These are phyloP conservation scores for Eucalyptus microcorys DNA, from an alignment of 345 rosid genomes.

Conservation along the genomic window DNA sequence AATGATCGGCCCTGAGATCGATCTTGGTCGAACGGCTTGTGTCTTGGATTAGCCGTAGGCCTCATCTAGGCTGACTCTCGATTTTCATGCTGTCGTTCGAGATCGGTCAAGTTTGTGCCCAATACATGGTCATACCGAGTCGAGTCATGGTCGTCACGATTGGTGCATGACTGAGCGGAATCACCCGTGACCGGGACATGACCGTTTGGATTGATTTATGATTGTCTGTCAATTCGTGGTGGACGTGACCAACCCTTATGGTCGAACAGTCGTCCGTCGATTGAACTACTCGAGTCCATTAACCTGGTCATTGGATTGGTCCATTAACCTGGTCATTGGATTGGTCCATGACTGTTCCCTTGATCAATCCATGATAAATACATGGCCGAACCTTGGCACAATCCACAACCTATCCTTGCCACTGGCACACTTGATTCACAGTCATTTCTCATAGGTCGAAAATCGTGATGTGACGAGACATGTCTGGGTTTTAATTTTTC, in stretches of 20 bases:
- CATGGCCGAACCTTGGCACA: fast-evolving
- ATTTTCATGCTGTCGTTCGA: fast-evolving
- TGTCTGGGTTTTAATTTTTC: too few relatives aligned
- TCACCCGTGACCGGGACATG: fast-evolving
- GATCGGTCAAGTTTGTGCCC: fast-evolving
- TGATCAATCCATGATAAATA: too few relatives aligned
- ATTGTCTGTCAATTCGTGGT: fast-evolving
- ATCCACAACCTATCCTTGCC: too few relatives aligned
- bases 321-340: too few relatives aligned
- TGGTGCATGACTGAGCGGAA: fast-evolving
- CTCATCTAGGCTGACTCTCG: fast-evolving
- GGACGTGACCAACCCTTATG: too few relatives aligned
- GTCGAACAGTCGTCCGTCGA: fast-evolving
- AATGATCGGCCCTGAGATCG: fast-evolving
- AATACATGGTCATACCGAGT: fast-evolving
- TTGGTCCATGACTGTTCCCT: fast-evolving
- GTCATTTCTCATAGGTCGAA: too few relatives aligned
- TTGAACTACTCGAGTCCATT: too few relatives aligned
- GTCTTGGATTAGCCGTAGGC: fast-evolving
- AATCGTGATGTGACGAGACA: fast-evolving
- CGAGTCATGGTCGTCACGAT: too few relatives aligned
- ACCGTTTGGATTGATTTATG: too few relatives aligned
- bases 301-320: too few relatives aligned
- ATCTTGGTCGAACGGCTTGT: too few relatives aligned
- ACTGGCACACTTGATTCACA: fast-evolving